A percentile compares a stretch with the other conserved stretches of the same genome.
Conservation (phyloP, 768 basidiomycete species). For the Tulasnella sp. region DNA sequence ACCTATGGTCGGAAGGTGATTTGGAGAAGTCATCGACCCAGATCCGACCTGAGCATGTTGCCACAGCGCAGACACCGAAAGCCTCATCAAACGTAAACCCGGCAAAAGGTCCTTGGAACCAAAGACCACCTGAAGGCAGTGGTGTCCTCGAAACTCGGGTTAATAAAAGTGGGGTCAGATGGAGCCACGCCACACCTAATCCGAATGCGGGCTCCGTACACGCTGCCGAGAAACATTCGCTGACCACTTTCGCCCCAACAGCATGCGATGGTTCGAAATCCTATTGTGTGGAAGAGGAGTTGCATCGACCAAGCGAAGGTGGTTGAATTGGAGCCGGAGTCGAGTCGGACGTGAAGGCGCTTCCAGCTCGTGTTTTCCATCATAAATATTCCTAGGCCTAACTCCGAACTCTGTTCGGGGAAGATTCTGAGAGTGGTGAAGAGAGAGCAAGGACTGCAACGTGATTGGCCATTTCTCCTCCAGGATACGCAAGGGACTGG, state of each 20-base stretch:
- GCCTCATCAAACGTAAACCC: background rate
- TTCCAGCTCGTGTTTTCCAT: background rate
- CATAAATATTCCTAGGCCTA: background rate
- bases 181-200: background rate
- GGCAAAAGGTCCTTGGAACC: background rate
- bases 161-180: too few relatives aligned
- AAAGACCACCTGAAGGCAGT: too few relatives aligned
- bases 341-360: background rate
- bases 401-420: background rate
- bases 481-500: background rate
- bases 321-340: background rate
- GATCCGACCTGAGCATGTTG: background rate
- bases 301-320: background rate
- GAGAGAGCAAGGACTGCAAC: background rate
- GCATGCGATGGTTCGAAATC: background rate
- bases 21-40: background rate
- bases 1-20: too few relatives aligned
- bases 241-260: background rate
- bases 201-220: background rate
- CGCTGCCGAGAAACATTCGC: background rate
- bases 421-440: background rate
- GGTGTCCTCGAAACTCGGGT: too few relatives aligned
- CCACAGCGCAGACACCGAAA: background rate
- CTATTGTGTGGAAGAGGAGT: background rate
- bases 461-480: background rate